Percentiles rank a stretch among this genome's conserved stretches.
Conservation (phyloP, 257 asterid genomes). For the Hygrophila difformis region DNA sequence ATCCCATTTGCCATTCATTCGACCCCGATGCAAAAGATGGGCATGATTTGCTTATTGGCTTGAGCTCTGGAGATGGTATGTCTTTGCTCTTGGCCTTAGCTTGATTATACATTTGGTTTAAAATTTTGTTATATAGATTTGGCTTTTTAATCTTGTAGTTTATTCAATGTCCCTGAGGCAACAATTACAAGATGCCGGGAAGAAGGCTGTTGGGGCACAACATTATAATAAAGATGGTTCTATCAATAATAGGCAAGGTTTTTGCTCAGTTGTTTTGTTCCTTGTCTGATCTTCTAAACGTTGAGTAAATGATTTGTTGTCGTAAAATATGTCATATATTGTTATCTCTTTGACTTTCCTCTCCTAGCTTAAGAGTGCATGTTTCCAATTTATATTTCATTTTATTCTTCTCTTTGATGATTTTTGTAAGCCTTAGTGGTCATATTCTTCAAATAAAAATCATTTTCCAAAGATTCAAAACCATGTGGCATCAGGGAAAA, state of each 20-base stretch:
- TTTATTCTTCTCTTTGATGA: too few species aligned
- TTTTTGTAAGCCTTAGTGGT: too few species aligned
- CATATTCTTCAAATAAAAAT: too few species aligned
- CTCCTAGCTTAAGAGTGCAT: too few species aligned
- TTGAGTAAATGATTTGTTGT: too few species aligned
- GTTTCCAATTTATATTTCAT: too few species aligned
- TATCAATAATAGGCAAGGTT: conserved; percentile 68
- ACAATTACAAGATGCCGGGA: conserved; percentile 92
- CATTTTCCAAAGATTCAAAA: too few species aligned
- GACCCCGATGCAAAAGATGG: conserved; percentile 97
- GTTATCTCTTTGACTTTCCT: too few species aligned
- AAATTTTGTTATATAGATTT: conserved; percentile 7
- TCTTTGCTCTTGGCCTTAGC: conserved; percentile 4
- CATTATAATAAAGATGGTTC: conserved; percentile 97
- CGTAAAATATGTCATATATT: too few species aligned
- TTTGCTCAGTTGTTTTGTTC: too few species aligned
- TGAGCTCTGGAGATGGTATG: conserved; percentile 91
- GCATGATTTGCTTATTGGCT: conserved; percentile 93
- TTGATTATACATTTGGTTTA: neutral
- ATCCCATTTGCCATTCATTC: conserved; percentile 95
- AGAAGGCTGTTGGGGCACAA: conserved; percentile 97
- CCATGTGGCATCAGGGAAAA: too few species aligned
- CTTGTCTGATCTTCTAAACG: too few species aligned
- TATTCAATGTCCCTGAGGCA: conserved; percentile 90
- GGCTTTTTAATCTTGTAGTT: conserved; percentile 46